These are phyloP conservation scores for Rhizopogon sp. DNA, from an alignment of 768 basidiomycete species.

Conservation along the genomic window DNA sequence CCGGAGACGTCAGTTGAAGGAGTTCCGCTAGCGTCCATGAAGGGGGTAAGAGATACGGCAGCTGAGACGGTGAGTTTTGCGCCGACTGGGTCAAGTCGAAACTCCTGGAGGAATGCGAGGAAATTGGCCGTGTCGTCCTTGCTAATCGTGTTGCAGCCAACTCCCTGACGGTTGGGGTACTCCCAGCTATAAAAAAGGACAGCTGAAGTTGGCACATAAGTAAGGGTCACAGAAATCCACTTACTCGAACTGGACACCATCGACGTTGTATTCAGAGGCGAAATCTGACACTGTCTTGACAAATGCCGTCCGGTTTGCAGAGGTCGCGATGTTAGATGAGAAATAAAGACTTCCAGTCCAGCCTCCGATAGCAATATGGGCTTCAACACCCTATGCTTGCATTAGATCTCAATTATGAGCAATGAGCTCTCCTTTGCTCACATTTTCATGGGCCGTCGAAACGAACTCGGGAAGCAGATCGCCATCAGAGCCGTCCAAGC, in stretches of 20 bases:
- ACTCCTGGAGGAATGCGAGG: conserved; percentile 65
- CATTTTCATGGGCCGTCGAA: conserved; percentile 31
- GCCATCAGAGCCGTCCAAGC: conserved; percentile 38
- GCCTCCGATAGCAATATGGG: conserved; percentile 51
- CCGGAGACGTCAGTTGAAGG: conserved; percentile 67
- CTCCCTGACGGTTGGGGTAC: conserved; percentile 64
- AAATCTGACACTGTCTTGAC: conserved; percentile 44
- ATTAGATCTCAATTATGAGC: neutral
- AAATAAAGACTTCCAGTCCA: conserved; percentile 59
- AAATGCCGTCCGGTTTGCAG: conserved; percentile 50
- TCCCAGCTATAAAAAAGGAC: conserved; percentile 21
- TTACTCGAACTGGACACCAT: conserved; percentile 59
- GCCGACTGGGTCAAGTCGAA: conserved; percentile 50
- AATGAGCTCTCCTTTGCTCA: conserved; percentile 11
- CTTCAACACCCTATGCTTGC: conserved; percentile 41
- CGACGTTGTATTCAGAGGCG: conserved; percentile 43
- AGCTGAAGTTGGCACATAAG: conserved; percentile 5
- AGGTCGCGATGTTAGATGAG: conserved; percentile 44
- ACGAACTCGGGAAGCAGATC: conserved; percentile 56
- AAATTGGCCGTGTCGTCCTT: conserved; percentile 69
- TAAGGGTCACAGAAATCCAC: neutral
- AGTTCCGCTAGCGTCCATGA: conserved; percentile 48
- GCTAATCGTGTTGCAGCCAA: conserved; percentile 62
- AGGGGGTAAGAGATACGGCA: conserved; percentile 61
- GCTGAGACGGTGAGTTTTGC: conserved; percentile 61